Conservation (phyloP, 1,284 basidiomycete species). For the Melampsora larici-populina region DNA sequence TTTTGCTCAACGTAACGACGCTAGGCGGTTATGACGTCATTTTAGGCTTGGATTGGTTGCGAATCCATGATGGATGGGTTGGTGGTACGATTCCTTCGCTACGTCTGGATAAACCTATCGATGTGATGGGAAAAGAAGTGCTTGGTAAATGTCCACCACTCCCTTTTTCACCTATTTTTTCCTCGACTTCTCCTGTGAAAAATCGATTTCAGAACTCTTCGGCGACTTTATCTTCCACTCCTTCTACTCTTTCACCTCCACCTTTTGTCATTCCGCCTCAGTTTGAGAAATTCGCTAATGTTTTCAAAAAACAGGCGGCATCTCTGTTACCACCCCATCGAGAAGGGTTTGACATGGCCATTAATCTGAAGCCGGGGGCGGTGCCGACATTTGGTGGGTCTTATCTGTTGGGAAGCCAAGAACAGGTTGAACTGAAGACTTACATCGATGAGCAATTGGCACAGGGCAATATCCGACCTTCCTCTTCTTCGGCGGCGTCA, state of each 20-base stretch:
- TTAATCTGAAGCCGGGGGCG: not conserved
- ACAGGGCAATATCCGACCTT: constrained; percentile 11
- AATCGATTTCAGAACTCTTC: too few species aligned
- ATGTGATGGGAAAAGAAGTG: not conserved
- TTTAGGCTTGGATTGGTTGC: not conserved
- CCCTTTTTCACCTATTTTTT: not conserved
- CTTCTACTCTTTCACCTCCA: too few species aligned
- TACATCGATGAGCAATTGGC: not conserved
- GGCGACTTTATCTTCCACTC: too few species aligned
- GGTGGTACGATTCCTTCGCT: too few species aligned
- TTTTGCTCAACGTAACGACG: not conserved
- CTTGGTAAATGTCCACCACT: not conserved
- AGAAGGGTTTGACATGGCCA: constrained; percentile 1
- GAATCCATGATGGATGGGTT: not conserved
- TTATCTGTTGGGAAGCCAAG: not conserved
- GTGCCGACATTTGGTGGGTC: not conserved
- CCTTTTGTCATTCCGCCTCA: not conserved
- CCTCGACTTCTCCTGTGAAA: too few species aligned
- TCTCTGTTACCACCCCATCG: constrained; percentile 1
- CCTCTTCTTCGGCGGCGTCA: not conserved
- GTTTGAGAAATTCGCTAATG: not conserved
- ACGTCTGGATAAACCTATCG: not conserved
- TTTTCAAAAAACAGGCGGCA: not conserved
- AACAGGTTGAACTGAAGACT: not conserved
- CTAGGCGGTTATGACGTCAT: not conserved